Evolutionary conservation across 1,284 basidiomycete genomes (phyloP).

Genomic region (Bondarzewia mesenterica): DNA sequence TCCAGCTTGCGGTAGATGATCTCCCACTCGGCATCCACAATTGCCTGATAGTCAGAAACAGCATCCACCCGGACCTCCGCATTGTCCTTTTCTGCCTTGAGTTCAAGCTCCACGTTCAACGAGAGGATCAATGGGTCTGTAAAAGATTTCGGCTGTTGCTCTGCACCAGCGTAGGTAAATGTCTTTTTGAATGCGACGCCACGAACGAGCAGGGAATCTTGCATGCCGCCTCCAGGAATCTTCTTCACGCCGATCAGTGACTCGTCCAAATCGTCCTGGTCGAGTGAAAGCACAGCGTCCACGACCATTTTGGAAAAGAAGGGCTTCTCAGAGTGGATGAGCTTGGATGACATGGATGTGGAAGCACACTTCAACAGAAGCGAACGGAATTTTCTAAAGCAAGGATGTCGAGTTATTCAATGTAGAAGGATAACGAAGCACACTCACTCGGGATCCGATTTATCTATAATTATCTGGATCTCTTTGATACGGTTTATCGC

Average conservation of each 20-base stretch:
- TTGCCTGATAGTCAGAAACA: slow-evolving; percentile 97
- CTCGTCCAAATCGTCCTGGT: slow-evolving; percentile 93
- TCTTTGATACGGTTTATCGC: slow-evolving; percentile 84
- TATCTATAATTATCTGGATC: slow-evolving; percentile 88
- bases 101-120: slow-evolving; percentile 96
- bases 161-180: slow-evolving; percentile 98
- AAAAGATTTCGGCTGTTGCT: slow-evolving; percentile 98
- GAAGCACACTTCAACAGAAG: slow-evolving; percentile 94
- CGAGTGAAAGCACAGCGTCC: slow-evolving; percentile 88
- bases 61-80: slow-evolving; percentile 97
- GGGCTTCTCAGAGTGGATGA: slow-evolving; percentile 97
- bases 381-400: slow-evolving; percentile 78
- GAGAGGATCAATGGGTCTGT: slow-evolving; percentile 85
- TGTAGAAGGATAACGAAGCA: neutral
- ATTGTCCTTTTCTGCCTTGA: slow-evolving; percentile 99
- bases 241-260: slow-evolving; percentile 98
- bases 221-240: slow-evolving; percentile 97
- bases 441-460: slow-evolving; percentile 80
- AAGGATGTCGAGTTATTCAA: neutral
- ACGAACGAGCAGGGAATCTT: slow-evolving; percentile 83
- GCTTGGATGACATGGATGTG: slow-evolving; percentile 99
- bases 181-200: slow-evolving; percentile 99
- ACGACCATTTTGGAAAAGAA: slow-evolving; percentile 99
- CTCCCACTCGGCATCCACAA: slow-evolving; percentile 99
- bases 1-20: slow-evolving; percentile 99